Conservation (phyloP, 1,139 yeast species). For the Candida dubliniensis region DNA sequence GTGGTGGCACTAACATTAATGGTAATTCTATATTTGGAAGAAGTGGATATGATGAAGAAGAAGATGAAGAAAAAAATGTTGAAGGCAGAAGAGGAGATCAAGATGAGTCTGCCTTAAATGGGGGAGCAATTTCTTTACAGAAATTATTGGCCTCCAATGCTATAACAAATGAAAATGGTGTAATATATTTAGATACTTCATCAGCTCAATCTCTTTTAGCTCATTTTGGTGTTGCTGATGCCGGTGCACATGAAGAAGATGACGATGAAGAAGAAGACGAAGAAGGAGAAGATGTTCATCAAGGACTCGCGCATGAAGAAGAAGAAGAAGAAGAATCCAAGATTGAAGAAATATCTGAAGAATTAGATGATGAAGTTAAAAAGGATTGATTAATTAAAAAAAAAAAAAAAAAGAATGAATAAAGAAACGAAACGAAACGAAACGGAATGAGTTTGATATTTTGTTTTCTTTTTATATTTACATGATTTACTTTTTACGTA, state of each 20-base stretch:
- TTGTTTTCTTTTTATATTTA: no score
- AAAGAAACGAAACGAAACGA: no score
- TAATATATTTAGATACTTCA: constrained; percentile 51
- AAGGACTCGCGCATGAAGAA: constrained; percentile 9
- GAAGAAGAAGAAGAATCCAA: constrained; percentile 8
- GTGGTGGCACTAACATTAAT: constrained; percentile 21
- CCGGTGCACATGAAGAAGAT: constrained; percentile 28
- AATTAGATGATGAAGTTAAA: constrained; percentile 4
- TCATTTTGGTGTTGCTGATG: constrained; percentile 46
- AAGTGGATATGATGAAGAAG: constrained; percentile 22
- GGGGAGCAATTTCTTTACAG: constrained; percentile 51
- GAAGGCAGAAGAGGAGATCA: constrained; percentile 3
- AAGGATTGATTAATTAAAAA: not conserved
- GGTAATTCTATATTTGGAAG: constrained; percentile 16
- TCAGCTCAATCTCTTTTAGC: constrained; percentile 52
- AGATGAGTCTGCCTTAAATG: constrained; percentile 20
- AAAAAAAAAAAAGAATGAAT: no score
- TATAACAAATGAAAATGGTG: constrained; percentile 57
- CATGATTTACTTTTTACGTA: not conserved
- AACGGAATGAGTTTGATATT: no score
- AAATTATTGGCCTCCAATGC: constrained; percentile 53
- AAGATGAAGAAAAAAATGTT: constrained; percentile 23
- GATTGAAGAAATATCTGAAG: constrained; percentile 8
- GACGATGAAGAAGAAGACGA: constrained; percentile 18
- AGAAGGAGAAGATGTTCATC: constrained; percentile 8